Conservation (phyloP, 768 basidiomycete genomes). For the Amanita thiersii region DNA sequence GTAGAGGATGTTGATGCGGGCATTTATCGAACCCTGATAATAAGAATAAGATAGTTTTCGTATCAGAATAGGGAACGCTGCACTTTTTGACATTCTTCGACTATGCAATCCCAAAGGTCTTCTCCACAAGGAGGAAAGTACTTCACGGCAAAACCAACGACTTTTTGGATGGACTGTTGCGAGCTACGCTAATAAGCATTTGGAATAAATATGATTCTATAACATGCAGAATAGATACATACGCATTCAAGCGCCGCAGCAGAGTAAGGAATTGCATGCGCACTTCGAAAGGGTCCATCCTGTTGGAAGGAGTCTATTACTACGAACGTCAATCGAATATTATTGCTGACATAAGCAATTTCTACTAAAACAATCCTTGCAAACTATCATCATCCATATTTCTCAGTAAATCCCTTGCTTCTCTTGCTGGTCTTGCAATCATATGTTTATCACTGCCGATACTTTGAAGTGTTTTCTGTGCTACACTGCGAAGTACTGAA, state of each 20-base stretch:
- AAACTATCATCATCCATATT: constrained; percentile 34
- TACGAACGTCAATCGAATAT: too few relatives aligned
- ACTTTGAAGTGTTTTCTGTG: constrained; percentile 68
- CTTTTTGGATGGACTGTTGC: constrained; percentile 83
- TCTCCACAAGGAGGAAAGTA: constrained; percentile 81
- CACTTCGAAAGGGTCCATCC: constrained; percentile 67
- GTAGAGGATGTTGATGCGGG: constrained; percentile 89
- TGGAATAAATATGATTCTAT: constrained; percentile 14
- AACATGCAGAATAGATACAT: constrained; percentile 18
- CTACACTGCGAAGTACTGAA: constrained; percentile 49
- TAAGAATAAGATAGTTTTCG: neutral
- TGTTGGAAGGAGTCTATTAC: neutral
- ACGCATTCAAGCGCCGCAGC: constrained; percentile 61
- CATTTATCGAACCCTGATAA: constrained; percentile 72
- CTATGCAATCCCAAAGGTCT: constrained; percentile 88
- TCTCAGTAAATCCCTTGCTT: constrained; percentile 68
- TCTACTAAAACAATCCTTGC: constrained; percentile 36
- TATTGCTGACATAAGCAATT: too few relatives aligned
- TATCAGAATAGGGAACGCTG: constrained; percentile 6
- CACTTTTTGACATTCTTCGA: constrained; percentile 89
- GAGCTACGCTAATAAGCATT: constrained; percentile 36
- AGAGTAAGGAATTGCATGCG: constrained; percentile 65
- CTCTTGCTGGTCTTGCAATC: constrained; percentile 73
- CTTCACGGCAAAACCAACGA: constrained; percentile 79
- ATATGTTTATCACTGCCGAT: constrained; percentile 60